Evolutionary conservation across 2,329 filamentous ascomycete genomes (phyloP).

Genomic region (Epichloe gansuensis): DNA sequence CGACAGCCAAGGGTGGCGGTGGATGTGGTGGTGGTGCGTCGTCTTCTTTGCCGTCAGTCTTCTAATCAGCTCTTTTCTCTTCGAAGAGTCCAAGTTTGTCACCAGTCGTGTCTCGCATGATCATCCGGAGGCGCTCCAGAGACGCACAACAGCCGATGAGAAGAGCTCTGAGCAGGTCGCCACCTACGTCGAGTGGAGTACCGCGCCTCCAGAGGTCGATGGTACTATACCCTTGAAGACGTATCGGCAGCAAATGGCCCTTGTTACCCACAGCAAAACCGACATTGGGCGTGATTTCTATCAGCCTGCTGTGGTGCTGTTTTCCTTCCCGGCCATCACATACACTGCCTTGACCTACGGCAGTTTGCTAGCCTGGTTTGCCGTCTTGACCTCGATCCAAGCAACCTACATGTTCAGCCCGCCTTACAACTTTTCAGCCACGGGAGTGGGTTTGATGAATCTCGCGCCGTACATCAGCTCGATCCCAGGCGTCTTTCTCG

Average conservation of each 20-base stretch:
- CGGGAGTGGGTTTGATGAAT: constrained; percentile 14
- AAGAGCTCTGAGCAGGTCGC: not conserved
- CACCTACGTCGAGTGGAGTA: not conserved
- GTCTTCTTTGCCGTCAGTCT: constrained; percentile 3
- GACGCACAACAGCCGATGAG: not conserved
- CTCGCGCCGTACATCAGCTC: constrained; percentile 23
- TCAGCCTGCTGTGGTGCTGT: constrained; percentile 7
- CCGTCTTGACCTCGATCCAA: constrained; percentile 10
- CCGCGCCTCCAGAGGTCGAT: not conserved
- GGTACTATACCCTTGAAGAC: constrained; percentile 7
- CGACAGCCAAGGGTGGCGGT: constrained; percentile 15
- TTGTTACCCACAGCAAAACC: constrained; percentile 10
- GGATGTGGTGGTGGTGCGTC: constrained; percentile 15
- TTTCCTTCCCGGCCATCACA: constrained; percentile 20
- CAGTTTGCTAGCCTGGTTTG: constrained; percentile 23
- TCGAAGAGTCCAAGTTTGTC: constrained; percentile 6
- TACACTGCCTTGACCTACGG: constrained; percentile 28
- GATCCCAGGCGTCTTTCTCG: constrained; percentile 22
- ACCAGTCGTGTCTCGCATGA: not conserved
- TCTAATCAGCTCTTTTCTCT: constrained; percentile 1
- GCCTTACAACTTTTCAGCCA: constrained; percentile 16
- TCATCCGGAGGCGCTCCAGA: not conserved
- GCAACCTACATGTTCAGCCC: constrained; percentile 16
- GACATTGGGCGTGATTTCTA: constrained; percentile 5
- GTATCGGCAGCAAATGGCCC: constrained; percentile 12